phyloP scores from a whole-genome alignment of 75 land plant genomes.

The Cupressus sempervirens region DNA sequence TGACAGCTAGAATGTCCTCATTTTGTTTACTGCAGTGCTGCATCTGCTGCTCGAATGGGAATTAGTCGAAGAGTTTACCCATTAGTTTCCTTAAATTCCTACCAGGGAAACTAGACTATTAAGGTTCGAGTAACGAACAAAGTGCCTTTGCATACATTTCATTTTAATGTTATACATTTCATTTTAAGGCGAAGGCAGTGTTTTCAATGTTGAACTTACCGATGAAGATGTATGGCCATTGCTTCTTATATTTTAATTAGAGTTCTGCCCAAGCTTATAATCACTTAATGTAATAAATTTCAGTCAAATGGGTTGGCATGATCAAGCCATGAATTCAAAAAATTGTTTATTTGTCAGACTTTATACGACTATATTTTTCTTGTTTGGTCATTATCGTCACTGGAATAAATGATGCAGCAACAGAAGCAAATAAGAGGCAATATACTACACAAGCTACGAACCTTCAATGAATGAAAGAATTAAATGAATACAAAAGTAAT shows the following conservation, averaged over 20 bases:
- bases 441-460: too few relatives aligned
- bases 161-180: too few relatives aligned
- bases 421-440: too few relatives aligned
- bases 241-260: background rate
- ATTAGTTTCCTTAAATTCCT: constrained; percentile 82
- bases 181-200: constrained; percentile 88
- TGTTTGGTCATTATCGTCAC: too few relatives aligned
- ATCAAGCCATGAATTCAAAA: background rate
- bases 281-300: background rate
- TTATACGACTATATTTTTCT: too few relatives aligned
- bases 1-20: background rate
- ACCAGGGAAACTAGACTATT: constrained; percentile 93
- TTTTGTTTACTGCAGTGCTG: constrained; percentile 38
- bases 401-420: too few relatives aligned
- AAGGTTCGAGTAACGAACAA: constrained; percentile 90
- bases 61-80: constrained; percentile 85
- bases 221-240: constrained; percentile 80
- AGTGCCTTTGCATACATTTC: constrained; percentile 73
- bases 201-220: constrained; percentile 96
- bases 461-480: too few relatives aligned
- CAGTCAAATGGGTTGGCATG: background rate
- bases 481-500: too few relatives aligned
- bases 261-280: background rate
- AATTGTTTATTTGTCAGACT: too few relatives aligned
- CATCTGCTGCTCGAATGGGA: constrained; percentile 77